Conservation (phyloP, 2,329 filamentous ascomycete species). For the Ophiostoma tasmaniense region DNA sequence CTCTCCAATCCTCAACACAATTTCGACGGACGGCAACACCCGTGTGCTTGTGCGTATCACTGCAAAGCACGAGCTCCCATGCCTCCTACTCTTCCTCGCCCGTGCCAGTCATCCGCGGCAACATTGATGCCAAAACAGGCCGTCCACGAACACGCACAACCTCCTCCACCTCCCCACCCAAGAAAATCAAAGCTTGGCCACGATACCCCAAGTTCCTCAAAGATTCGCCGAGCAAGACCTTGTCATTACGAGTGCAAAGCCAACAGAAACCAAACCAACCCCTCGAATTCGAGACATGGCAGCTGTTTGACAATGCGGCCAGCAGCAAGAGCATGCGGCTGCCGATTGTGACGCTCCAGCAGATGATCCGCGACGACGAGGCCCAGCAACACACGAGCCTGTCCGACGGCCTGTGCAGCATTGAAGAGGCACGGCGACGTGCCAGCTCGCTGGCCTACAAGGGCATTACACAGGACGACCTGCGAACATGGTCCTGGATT, state of each 20-base stretch:
- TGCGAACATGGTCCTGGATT: slow-evolving; percentile 37
- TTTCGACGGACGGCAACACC: background rate
- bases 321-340: slow-evolving; percentile 22
- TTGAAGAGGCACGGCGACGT: slow-evolving; percentile 7
- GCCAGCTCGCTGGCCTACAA: slow-evolving; percentile 27
- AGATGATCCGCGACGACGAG: slow-evolving; percentile 23
- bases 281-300: slow-evolving; percentile 19
- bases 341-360: slow-evolving; percentile 24
- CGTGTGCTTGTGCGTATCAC: background rate
- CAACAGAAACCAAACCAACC: background rate
- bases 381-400: slow-evolving; percentile 19
- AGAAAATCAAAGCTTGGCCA: background rate
- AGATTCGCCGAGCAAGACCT: slow-evolving; percentile 20
- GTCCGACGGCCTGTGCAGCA: slow-evolving; percentile 18
- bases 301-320: slow-evolving; percentile 19
- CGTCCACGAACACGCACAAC: background rate
- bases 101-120: slow-evolving; percentile 7
- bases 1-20: background rate
- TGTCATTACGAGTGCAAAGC: slow-evolving; percentile 18
- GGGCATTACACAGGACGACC: slow-evolving; percentile 28
- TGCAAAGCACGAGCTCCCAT: background rate
- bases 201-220: slow-evolving; percentile 18
- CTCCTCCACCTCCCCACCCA: background rate
- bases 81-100: background rate
- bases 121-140: background rate